Conservation (phyloP, 1,139 yeast species). For the Hansenula sp. region DNA sequence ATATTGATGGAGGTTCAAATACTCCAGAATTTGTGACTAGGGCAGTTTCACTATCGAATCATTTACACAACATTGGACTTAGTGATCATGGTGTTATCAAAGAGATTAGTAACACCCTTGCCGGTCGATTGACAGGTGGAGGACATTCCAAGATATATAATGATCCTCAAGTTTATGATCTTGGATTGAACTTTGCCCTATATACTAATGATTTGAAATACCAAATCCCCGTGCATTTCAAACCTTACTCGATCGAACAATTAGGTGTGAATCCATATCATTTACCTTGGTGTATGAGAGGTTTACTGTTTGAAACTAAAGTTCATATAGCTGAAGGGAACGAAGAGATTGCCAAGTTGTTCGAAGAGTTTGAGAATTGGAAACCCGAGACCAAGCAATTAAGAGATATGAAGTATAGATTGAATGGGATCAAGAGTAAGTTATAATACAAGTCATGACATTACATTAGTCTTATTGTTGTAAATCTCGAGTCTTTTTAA, state of each 20-base stretch:
- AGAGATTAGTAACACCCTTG: constrained; percentile 77
- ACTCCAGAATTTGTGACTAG: constrained; percentile 52
- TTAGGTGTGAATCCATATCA: constrained; percentile 77
- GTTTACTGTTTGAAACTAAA: constrained; percentile 58
- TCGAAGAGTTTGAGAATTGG: constrained; percentile 78
- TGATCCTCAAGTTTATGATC: constrained; percentile 78
- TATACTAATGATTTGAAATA: constrained; percentile 65
- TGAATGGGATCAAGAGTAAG: constrained; percentile 60
- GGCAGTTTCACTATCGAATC: constrained; percentile 45
- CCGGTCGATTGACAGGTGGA: constrained; percentile 91
- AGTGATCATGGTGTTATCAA: constrained; percentile 76
- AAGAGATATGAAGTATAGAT: constrained; percentile 79
- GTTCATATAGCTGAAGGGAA: constrained; percentile 35
- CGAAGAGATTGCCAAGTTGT: constrained; percentile 55
- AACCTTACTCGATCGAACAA: constrained; percentile 57
- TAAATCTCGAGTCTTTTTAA: too few species aligned
- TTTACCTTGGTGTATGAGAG: constrained; percentile 90
- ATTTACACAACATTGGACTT: constrained; percentile 57
- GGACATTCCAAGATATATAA: constrained; percentile 91
- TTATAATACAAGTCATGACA: constrained; percentile 16
- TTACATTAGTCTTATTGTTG: neutral
- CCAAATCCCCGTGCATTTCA: constrained; percentile 51
- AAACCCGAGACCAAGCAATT: constrained; percentile 76
- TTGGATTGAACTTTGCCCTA: constrained; percentile 70
- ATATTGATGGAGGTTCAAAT: constrained; percentile 57